Evolutionary conservation across 805 yeast species (phyloP), one percentile per base, ranked within the genome.

Genomic region (Pichia sporocuriosa): DNA sequence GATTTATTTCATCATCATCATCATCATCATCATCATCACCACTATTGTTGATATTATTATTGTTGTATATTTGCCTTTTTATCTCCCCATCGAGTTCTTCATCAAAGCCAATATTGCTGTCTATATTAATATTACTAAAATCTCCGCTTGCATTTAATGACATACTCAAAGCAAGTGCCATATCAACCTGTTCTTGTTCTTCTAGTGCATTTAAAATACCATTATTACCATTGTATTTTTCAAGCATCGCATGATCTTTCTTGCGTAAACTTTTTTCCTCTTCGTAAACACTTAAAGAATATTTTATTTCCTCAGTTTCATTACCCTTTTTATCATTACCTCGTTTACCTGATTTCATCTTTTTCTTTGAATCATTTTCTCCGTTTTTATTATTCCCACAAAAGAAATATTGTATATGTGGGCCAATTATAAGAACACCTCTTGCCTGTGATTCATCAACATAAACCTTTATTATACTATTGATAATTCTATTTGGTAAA

Each of bases 161-260:
- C 28, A 53, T 58, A 45, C 66, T 63, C 47, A 72, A 44, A 4
- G 75, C 75, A 34, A 71, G 40, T 1, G 73, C 75, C 50, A 68
- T 52, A 21, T 63, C 58, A 22, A 67, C 47, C 42, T 67, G 69
- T 23, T 68, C 73, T 27, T 60, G 63, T 6, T 67, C 67, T 39
- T 66, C 70, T 5, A 54, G 56, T 13, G 53, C 51, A 3, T 54
- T 54, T 3, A n/a, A 15, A 29, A 24, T 24, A 9, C 16, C 8
- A 10, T 17, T n/a, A 15, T 12, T 28, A 2, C 80, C 81, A 50
- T 75, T 75, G 51, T 65, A 75, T 54, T 67, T 72, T 27, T 66
- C 66, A 22, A 70, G 49, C 38, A 69, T 27, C 4, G 45, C 44
- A 13, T 42, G 31, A 7, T 48, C 53, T 10, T 46, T 45, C 6